These are phyloP conservation scores for Simplicillium sp. DNA, from an alignment of 2,329 filamentous ascomycete species.

Conservation along the genomic window DNA sequence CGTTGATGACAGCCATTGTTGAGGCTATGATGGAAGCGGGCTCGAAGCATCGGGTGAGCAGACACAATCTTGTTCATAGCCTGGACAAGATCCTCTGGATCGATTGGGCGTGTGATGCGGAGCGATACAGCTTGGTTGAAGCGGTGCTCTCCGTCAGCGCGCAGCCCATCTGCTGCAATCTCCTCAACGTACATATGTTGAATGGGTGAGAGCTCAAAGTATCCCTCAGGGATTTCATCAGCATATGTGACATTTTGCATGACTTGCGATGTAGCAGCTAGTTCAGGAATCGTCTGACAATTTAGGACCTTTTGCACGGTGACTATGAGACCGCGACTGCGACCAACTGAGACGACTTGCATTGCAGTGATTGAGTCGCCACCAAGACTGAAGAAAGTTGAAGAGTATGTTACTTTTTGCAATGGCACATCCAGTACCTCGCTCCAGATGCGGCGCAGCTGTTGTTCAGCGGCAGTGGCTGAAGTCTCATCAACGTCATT, in stretches of 20 bases:
- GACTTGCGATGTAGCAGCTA: not conserved
- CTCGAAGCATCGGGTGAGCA: slow-evolving; percentile 25
- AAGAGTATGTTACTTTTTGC: slow-evolving; percentile 15
- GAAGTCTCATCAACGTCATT: not conserved
- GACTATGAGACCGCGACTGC: not conserved
- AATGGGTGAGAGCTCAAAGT: slow-evolving; percentile 32
- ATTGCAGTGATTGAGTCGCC: slow-evolving; percentile 29
- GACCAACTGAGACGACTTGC: slow-evolving; percentile 12
- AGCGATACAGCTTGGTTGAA: slow-evolving; percentile 36
- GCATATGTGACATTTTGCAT: not conserved
- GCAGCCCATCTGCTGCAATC: slow-evolving; percentile 10
- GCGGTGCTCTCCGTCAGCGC: slow-evolving; percentile 18
- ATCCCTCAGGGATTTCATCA: slow-evolving; percentile 9
- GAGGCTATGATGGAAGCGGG: slow-evolving; percentile 14
- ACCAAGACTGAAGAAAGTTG: slow-evolving; percentile 23
- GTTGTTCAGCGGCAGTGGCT: not conserved
- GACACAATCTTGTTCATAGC: slow-evolving; percentile 16
- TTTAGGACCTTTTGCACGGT: not conserved
- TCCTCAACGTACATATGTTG: slow-evolving; percentile 29
- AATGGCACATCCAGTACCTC: slow-evolving; percentile 24
- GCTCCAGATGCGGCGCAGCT: slow-evolving; percentile 19
- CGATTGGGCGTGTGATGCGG: slow-evolving; percentile 13
- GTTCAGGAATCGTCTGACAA: slow-evolving; percentile 1
- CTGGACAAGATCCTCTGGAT: slow-evolving; percentile 5
- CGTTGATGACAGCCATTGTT: slow-evolving; percentile 12